Conservation (phyloP, 331 rosid genomes). For the Pyrus hybrid region DNA sequence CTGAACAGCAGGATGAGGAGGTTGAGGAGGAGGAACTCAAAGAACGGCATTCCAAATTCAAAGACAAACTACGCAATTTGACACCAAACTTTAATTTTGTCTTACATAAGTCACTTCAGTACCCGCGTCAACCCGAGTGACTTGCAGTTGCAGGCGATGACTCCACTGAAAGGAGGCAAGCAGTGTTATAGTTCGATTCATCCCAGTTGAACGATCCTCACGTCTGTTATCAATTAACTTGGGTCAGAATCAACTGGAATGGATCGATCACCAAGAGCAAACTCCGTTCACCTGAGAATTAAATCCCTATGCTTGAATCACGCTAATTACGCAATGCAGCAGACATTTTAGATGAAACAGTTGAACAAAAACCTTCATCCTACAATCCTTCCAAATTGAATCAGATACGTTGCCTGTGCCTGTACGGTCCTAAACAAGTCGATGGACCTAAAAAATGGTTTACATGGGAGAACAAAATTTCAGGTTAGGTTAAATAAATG, state of each 20-base stretch:
- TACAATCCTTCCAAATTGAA: background rate
- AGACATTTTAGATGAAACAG: background rate
- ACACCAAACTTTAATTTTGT: too few species aligned
- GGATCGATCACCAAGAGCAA: constrained; percentile 12
- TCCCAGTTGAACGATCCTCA: background rate
- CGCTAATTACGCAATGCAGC: background rate
- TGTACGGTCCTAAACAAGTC: background rate
- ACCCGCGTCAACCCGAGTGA: background rate
- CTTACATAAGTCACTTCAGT: too few species aligned
- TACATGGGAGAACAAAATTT: background rate
- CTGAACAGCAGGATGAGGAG: too few species aligned
- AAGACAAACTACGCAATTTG: too few species aligned
- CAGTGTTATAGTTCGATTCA: background rate
- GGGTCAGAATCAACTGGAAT: background rate
- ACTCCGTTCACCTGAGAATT: background rate
- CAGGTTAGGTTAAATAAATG: background rate
- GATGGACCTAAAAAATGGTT: background rate
- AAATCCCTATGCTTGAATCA: background rate
- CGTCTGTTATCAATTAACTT: constrained; percentile 12
- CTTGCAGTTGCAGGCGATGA: background rate
- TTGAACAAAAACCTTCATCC: background rate
- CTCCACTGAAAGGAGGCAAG: background rate
- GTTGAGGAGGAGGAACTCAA: too few species aligned
- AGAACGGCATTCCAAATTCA: too few species aligned
- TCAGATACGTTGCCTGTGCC: background rate